Evolutionary conservation across 1,284 basidiomycete genomes (phyloP).

Genomic region (Cutaneotrichosporon cyanovorans): DNA sequence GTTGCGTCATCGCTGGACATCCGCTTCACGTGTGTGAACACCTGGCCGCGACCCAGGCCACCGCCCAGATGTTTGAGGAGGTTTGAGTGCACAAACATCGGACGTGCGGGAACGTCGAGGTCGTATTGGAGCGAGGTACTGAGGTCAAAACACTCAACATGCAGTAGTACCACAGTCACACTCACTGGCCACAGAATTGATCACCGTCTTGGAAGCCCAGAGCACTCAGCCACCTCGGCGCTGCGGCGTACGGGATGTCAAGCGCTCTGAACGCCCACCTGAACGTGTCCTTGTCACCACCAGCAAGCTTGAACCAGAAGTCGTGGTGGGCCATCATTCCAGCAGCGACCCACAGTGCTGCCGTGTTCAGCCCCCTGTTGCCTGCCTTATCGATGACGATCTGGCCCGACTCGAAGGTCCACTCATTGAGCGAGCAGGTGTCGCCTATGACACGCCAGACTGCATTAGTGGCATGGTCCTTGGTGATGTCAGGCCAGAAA

Average conservation of each 20-base stretch:
- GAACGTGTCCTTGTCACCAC: slow-evolving; percentile 48
- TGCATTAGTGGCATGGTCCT: slow-evolving; percentile 49
- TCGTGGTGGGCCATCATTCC: slow-evolving; percentile 35
- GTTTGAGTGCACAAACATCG: slow-evolving; percentile 44
- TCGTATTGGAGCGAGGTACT: slow-evolving; percentile 40
- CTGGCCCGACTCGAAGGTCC: slow-evolving; percentile 46
- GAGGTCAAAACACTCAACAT: background rate
- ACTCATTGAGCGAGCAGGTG: slow-evolving; percentile 41
- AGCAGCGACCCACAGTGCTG: slow-evolving; percentile 46
- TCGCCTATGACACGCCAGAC: slow-evolving; percentile 49
- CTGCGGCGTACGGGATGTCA: slow-evolving; percentile 38
- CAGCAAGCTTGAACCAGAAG: slow-evolving; percentile 49
- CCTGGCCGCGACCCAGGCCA: slow-evolving; percentile 7
- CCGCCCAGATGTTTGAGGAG: slow-evolving; percentile 46
- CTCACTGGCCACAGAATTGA: slow-evolving; percentile 46
- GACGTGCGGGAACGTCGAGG: slow-evolving; percentile 24
- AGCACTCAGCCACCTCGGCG: slow-evolving; percentile 46
- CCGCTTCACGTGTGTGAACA: slow-evolving; percentile 42
- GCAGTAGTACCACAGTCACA: too few species aligned
- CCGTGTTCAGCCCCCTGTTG: slow-evolving; percentile 47
- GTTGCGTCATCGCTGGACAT: slow-evolving; percentile 26
- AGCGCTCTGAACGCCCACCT: slow-evolving; percentile 48
- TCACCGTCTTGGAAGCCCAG: slow-evolving; percentile 34
- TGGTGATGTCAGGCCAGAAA: slow-evolving; percentile 50
- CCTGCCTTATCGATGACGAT: slow-evolving; percentile 49